Base-by-base conservation (phyloP, 2,329 filamentous ascomycete genomes). In the Fusarium pseudograminearum region DNA sequence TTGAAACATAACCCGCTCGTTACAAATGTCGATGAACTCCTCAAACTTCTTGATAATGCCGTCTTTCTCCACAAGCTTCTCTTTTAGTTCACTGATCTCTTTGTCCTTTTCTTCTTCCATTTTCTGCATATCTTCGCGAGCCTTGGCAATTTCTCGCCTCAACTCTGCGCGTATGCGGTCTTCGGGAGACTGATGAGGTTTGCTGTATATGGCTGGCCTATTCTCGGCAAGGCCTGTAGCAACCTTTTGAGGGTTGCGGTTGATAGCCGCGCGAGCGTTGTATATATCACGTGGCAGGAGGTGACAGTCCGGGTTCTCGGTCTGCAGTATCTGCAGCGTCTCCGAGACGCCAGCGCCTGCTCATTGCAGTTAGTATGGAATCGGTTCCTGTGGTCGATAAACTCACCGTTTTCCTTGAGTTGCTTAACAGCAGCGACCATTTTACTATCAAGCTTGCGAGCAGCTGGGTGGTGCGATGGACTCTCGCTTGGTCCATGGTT, bases 11-110 rank as follows among this genome's bases (percentile, higher is more conserved):
- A 90, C 88, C 51, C 89, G 81, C 75, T 89, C 84, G 72, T 91
- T 91, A 76, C 88, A 90, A 57, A 91, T 89, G 76, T 91, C 89
- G 73, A 91, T 90, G 56, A 91, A 91, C 85, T 89, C 89, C 78
- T 91, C 88, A 70, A 90, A 91, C 74, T 86, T 88, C 65, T 84
- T 78, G 57, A 91, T 90, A 62, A 86, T 83, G 73, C 85, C 83
- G 64, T 90, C 86, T 77, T 90, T 90, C 62, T 91, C 87, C 41
- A 84, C 85, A 18, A 94, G 77, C 73, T 88, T 83, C 57, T 83
- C 81, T 72, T 88, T 87, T 59, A 91, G 78, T 2, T 83, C 83
- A 18, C 87, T 87, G 42, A 90, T 84, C 73, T 89, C 85, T 60
- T 88, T 87, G 61, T 85, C 80, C 55, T 81, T 86, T 6, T 89